Base-by-base conservation (phyloP, 352 stramenopile genomes). In the Plasmopara halstedii region DNA sequence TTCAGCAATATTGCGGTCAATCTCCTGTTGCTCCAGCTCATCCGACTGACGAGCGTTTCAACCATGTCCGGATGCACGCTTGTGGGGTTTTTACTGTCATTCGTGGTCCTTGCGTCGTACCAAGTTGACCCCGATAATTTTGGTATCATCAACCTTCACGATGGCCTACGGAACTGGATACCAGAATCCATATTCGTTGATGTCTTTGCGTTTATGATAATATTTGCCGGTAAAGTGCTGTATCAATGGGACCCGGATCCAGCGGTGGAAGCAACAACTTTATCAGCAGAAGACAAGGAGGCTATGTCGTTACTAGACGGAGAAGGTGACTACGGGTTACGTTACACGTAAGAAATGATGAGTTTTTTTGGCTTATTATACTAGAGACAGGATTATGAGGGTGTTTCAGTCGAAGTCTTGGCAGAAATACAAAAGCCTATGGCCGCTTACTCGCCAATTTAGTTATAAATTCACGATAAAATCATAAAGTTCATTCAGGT, bases 201-300 rank as follows among this genome's bases (percentile, higher is more conserved):
- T 31, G 73, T 86, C 13, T 62, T 88, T 29, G 71, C 76, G 6
- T 91, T 85, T 52, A 17, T 77, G 14, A 67, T 75, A 11, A 73
- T 89, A 20, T 66, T 87, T 39, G 64, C 66, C 5, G 77, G 77
- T 18, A 87, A 87, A 42, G 51, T 83, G 10, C 56, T 93, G 27
- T 91, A 81, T 50, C 77, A 88, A 41, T 94, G 79, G 82, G 75
- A 94, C 33, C 53, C 72, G 3, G 74, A 88, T 54, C 77, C 74
- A 36, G 74, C 84, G 14, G 75, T 84, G 23, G 73, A 91, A 56
- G 79, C 79, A 19, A 91, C 77, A 19, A 94, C 82, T 20, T 72
- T 70, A 37, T 91, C 79, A 10, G 82, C 79, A 8, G 82, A 88
- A 33, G 82, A 94, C 45, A 93, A 93, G 53, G 82, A 93, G 46